Percentiles rank a stretch among this genome's conserved stretches.
Evolutionary conservation across 805 yeast genomes (phyloP).

Genomic region (Brettanomyces anomalus): DNA sequence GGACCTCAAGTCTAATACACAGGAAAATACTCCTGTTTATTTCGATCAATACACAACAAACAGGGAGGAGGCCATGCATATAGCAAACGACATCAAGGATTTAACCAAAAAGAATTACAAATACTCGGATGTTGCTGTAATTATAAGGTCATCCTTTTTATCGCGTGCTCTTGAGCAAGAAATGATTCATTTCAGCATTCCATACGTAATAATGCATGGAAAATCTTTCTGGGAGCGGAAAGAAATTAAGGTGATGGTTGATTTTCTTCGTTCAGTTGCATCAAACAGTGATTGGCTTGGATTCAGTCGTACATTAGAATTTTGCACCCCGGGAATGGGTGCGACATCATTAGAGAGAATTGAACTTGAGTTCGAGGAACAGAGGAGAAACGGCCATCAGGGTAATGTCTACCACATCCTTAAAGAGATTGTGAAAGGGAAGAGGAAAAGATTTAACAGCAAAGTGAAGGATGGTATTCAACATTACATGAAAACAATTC

Average conservation of each 20-base stretch:
- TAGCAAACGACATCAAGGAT: conserved; percentile 46
- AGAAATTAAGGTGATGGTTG: conserved; percentile 56
- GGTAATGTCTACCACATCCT: conserved; percentile 8
- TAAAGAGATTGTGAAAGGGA: conserved; percentile 6
- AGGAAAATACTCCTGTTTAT: conserved; percentile 36
- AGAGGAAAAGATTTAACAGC: conserved; percentile 9
- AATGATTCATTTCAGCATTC: conserved; percentile 44
- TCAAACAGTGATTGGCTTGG: conserved; percentile 56
- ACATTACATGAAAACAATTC: conserved; percentile 23
- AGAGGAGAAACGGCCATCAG: conserved; percentile 4
- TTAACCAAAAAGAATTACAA: conserved; percentile 34
- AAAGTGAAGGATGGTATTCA: conserved; percentile 18
- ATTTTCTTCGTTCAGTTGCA: conserved; percentile 53
- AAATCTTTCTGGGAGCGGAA: conserved; percentile 70
- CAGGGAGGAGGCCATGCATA: conserved; percentile 48
- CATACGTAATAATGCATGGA: conserved; percentile 65
- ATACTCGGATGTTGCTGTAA: conserved; percentile 59
- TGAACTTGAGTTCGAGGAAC: conserved; percentile 9
- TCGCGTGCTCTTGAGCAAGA: conserved; percentile 59
- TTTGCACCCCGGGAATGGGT: conserved; percentile 66
- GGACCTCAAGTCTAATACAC: conserved; percentile 35
- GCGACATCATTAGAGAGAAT: conserved; percentile 28
- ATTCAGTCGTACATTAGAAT: conserved; percentile 43
- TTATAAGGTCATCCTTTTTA: conserved; percentile 57
- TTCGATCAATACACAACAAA: conserved; percentile 31